Conservation (phyloP, 192 early-diverging fungal species). For the Coemansia umbellata region DNA sequence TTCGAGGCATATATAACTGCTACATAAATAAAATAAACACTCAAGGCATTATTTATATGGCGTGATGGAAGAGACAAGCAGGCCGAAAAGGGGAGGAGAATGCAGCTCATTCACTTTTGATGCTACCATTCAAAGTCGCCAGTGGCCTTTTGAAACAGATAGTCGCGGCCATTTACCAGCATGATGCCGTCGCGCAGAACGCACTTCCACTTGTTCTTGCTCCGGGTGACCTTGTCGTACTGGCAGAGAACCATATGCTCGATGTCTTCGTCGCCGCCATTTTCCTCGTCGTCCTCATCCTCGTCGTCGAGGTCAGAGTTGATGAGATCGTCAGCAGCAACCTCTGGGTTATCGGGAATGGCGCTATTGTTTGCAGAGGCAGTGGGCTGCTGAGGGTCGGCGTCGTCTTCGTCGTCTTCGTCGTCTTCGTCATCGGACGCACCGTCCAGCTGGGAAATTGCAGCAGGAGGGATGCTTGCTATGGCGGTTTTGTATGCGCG, state of each 20-base stretch:
- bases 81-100: not conserved
- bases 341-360: slow-evolving; percentile 4
- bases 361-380: not conserved
- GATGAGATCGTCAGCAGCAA: slow-evolving; percentile 57
- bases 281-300: slow-evolving; percentile 63
- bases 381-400: slow-evolving; percentile 44
- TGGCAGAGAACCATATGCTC: slow-evolving; percentile 74
- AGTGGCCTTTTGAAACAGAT: slow-evolving; percentile 89
- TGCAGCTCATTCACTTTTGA: not conserved
- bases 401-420: slow-evolving; percentile 27
- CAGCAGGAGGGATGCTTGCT: too few species aligned
- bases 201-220: slow-evolving; percentile 99
- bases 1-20: too few species aligned
- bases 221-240: slow-evolving; percentile 82
- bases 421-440: slow-evolving; percentile 35
- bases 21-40: too few species aligned
- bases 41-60: too few species aligned
- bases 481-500: slow-evolving; percentile 3
- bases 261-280: slow-evolving; percentile 58
- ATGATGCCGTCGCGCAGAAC: slow-evolving; percentile 95
- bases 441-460: slow-evolving; percentile 36
- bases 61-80: too few species aligned
- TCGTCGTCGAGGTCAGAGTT: slow-evolving; percentile 75
- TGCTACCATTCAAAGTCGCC: slow-evolving; percentile 97
- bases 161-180: slow-evolving; percentile 91